Base-by-base conservation (phyloP, 106 monocot genomes). In the Phalaenopsis equestris region DNA sequence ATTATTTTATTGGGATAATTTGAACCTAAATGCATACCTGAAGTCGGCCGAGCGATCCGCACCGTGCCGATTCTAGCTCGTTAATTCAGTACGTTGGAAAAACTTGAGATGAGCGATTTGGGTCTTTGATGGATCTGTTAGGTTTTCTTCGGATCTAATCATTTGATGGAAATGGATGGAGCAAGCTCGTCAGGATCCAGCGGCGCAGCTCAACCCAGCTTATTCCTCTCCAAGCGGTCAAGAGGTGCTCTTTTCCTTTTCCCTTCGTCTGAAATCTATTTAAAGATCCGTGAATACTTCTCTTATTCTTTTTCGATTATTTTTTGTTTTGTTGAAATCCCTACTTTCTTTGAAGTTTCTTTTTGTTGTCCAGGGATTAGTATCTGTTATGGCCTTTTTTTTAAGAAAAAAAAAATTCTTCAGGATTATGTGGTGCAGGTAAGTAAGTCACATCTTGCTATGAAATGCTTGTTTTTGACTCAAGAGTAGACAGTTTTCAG, bases 141-240 rank as follows among this genome's bases (percentile, higher is more conserved):
- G 72, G 38, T 38, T 41, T 72, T 38, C 11, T 11, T 41, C 15
- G 36, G 72, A 72, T 72, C 72, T 41, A 38, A 14, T 14, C 15
- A n/a, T 75, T 82, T 64, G 55, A 89, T 89, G 83, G 86, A 89
- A 83, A 89, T 89, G 89, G 89, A 86, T 68, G 75, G 67, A 30
- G 78, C 57, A 9, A 86, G 86, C 77, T 79, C 82, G 57, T 85
- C 79, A 4, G 83, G 42, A 65, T 78, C 89, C 56, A 43, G 80
- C 55, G 83, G 55, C 38, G 83, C 78, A 55, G 17, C 81, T 49
- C 81, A 84, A 36, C 2, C 75, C 78, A 83, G 37, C 16, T 8
- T 67, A 19, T 68, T 75, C 41, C 65, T 30, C 36, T 79, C 81
- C 5, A 43, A 75, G 79, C 78, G 81, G 14, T 75, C 83, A 17